Base-by-base conservation (phyloP, 176 grass and related monocot genomes). In the Stipa capillata region DNA sequence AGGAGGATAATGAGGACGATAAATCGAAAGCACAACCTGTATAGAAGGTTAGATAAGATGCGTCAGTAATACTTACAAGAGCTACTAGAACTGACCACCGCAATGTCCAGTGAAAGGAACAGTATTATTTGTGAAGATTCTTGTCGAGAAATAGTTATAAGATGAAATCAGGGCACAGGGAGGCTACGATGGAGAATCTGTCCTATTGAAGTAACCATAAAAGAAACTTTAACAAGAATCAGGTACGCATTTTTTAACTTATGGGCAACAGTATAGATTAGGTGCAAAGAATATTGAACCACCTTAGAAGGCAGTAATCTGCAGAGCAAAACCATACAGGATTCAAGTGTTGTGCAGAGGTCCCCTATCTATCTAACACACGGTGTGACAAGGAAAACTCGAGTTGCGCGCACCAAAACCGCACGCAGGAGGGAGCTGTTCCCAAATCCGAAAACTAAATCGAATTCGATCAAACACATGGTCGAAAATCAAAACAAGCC, bases 31-130 rank as follows among this genome's bases (percentile, higher is more conserved):
- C 17, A 55, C 53, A 17, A 23, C 37, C 87, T 85, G 77, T 18
- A 73, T 13, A 61, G 69, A 81, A 71, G 35, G 8, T 29, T 23
- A 80, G n/a, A 80, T 28, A 36, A 69, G 21, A 89, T 36, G 61
- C 11, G 6, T 84, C 4, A 80, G 34, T 40, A 57, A 69, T 69
- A 36, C 1, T 7, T 71, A 44, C 31, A 45, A 11, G 8, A 79
- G 5, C n/a, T 12, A 25, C 5, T 31, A 8, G 12, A 35, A 64
- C 20, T n/a, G 28, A 42, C 18, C 6, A 48, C 7, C n/a, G n/a
- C n/a, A n/a, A n/a, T 43, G 29, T 43, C 11, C 6, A n/a, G 17
- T 15, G 36, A 76, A 59, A n/a, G 1, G 9, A 60, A n/a, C 31
- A 23, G 24, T 4, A 8, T 5, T 20, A 31, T 48, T 35, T 35